These are phyloP conservation scores for Trichoderma semiorbis DNA, from an alignment of 2,329 filamentous ascomycete species.

Conservation along the genomic window DNA sequence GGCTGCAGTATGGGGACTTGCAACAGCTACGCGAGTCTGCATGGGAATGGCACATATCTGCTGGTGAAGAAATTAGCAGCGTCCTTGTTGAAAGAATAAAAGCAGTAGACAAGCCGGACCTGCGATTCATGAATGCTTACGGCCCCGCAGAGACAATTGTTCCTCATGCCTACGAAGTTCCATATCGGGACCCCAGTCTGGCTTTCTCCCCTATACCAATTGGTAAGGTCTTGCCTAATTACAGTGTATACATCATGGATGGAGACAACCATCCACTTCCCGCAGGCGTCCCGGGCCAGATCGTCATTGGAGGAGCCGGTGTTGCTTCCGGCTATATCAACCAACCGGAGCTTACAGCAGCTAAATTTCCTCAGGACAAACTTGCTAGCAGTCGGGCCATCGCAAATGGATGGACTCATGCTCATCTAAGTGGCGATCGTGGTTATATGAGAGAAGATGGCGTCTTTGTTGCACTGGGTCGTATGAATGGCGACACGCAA, in stretches of 20 bases:
- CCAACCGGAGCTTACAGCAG: not conserved
- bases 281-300: conserved; percentile 19
- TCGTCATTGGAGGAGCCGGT: conserved; percentile 34
- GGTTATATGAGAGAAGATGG: not conserved
- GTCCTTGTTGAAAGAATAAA: not conserved
- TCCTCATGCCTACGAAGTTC: not conserved
- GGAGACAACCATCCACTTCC: conserved; percentile 22
- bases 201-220: not conserved
- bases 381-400: not conserved
- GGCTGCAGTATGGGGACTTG: not conserved
- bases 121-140: not conserved
- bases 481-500: not conserved
- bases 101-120: not conserved
- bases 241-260: conserved; percentile 40
- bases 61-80: not conserved
- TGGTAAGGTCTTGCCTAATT: conserved; percentile 25
- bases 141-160: not conserved
- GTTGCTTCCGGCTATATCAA: conserved; percentile 40
- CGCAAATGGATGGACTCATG: not conserved
- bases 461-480: not conserved
- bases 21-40: not conserved
- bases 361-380: not conserved
- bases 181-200: not conserved
- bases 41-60: not conserved
- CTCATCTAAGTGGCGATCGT: not conserved